Conservation (phyloP, 768 basidiomycete species). For the Tulasnella sp. region DNA sequence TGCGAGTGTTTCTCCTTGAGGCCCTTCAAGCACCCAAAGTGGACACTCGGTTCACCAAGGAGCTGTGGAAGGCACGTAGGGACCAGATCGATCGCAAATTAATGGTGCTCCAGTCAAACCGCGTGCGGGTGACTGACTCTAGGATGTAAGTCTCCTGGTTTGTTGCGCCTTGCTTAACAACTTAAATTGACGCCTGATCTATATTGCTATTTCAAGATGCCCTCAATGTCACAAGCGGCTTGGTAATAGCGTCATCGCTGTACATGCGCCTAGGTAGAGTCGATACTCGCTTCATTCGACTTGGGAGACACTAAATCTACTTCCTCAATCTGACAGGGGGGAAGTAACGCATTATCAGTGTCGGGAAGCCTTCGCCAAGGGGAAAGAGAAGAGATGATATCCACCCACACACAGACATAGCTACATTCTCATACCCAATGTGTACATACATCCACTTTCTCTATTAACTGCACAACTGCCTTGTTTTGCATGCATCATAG, state of each 20-base stretch:
- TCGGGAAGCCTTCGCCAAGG: conserved; percentile 61
- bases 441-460: neutral
- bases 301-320: neutral
- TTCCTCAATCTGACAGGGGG: conserved; percentile 40
- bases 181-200: neutral
- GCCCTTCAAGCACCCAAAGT: conserved; percentile 54
- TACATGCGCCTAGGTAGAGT: conserved; percentile 74
- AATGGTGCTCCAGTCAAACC: conserved; percentile 63
- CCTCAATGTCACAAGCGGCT: conserved; percentile 92
- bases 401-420: neutral
- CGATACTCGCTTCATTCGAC: neutral
- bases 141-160: conserved; percentile 57
- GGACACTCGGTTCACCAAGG: conserved; percentile 55
- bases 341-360: conserved; percentile 97
- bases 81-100: conserved; percentile 65
- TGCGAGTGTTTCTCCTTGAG: conserved; percentile 66
- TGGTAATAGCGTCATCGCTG: conserved; percentile 86
- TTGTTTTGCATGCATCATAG: too few species aligned
- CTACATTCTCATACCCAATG: neutral
- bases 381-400: neutral
- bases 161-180: neutral
- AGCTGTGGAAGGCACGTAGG: conserved; percentile 59
- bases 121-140: conserved; percentile 84
- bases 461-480: neutral
- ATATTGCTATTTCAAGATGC: conserved; percentile 42